These are phyloP conservation scores for Fusarium miscanthi DNA, from an alignment of 2,329 filamentous ascomycete genomes.

Conservation along the genomic window DNA sequence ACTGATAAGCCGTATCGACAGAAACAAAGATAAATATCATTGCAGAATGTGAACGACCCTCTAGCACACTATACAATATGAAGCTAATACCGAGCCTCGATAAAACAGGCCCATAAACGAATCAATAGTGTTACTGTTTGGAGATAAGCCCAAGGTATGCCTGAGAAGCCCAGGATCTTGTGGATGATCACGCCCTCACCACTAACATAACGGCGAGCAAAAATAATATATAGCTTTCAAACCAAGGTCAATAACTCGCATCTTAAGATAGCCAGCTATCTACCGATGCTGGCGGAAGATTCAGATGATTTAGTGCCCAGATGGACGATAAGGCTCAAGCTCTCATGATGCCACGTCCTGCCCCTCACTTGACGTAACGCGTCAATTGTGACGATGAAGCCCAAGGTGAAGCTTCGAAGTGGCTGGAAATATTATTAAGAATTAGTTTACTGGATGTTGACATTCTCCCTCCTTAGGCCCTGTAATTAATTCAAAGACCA, in stretches of 20 bases:
- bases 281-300: neutral
- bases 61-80: neutral
- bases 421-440: neutral
- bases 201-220: neutral
- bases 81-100: too few relatives aligned
- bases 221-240: neutral
- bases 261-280: neutral
- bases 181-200: neutral
- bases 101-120: neutral
- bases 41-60: too few relatives aligned
- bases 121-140: neutral
- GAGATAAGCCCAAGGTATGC: neutral
- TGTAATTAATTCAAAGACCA: too few relatives aligned
- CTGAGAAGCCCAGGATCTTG: neutral
- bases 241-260: too few relatives aligned
- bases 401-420: neutral
- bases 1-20: neutral
- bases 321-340: neutral
- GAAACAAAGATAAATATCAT: neutral
- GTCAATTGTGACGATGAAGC: neutral
- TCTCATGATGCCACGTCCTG: constrained; percentile 19
- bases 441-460: too few relatives aligned
- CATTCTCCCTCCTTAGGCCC: too few relatives aligned
- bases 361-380: constrained; percentile 40
- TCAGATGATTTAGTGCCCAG: neutral